Conservation (phyloP, 768 basidiomycete species). For the Mycena latifolia region DNA sequence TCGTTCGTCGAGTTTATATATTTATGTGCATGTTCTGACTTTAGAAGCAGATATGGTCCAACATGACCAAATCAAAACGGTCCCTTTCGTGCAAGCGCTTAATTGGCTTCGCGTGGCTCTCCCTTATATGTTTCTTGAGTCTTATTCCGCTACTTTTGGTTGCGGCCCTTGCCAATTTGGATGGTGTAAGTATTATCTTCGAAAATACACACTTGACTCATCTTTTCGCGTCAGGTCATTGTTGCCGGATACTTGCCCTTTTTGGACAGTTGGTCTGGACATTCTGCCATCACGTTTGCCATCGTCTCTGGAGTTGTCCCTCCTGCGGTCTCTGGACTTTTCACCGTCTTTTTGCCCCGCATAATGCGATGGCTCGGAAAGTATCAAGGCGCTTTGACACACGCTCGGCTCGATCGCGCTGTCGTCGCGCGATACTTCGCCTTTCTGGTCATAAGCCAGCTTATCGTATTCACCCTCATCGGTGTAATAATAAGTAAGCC, state of each 20-base stretch:
- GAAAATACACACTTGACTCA: neutral
- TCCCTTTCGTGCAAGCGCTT: slow-evolving; percentile 65
- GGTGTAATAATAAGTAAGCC: slow-evolving; percentile 76
- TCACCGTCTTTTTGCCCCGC: slow-evolving; percentile 82
- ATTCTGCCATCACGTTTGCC: slow-evolving; percentile 73
- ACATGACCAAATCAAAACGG: slow-evolving; percentile 69
- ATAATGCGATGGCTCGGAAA: slow-evolving; percentile 85
- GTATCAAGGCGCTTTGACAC: slow-evolving; percentile 61
- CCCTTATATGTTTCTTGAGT: slow-evolving; percentile 81
- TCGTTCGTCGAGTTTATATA: slow-evolving; percentile 51
- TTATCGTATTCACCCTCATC: slow-evolving; percentile 87
- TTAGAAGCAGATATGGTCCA: slow-evolving; percentile 78
- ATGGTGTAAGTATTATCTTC: slow-evolving; percentile 59
- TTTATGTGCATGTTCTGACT: slow-evolving; percentile 1
- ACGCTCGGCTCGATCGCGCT: slow-evolving; percentile 77
- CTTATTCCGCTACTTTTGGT: slow-evolving; percentile 86
- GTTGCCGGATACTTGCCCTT: slow-evolving; percentile 69
- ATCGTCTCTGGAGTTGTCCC: slow-evolving; percentile 88
- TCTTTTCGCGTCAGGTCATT: slow-evolving; percentile 46
- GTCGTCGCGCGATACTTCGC: slow-evolving; percentile 88
- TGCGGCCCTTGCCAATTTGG: slow-evolving; percentile 86
- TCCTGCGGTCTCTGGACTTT: slow-evolving; percentile 78
- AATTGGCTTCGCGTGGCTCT: slow-evolving; percentile 75
- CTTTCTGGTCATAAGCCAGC: slow-evolving; percentile 87
- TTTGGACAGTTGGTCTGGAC: slow-evolving; percentile 68